Percentiles rank a stretch among this genome's conserved stretches.
Evolutionary conservation across 306 rosid species (phyloP).

Genomic region (Cucumis cinereus): DNA sequence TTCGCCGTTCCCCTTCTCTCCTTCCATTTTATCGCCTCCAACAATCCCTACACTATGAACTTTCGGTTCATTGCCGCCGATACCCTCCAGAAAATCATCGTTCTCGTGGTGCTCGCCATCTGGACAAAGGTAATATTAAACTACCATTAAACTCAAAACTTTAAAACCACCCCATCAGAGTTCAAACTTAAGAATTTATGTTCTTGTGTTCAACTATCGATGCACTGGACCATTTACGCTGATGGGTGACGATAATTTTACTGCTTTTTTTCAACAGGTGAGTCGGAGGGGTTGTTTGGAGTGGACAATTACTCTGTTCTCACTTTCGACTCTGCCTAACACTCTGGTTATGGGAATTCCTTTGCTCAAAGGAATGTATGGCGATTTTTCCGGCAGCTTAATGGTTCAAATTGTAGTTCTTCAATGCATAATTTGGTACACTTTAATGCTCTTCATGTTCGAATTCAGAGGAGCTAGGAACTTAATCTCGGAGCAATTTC

Average conservation of each 20-base stretch:
- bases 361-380: slow-evolving; percentile 74
- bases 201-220: no score
- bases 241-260: not conserved
- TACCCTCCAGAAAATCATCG: slow-evolving; percentile 71
- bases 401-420: slow-evolving; percentile 97
- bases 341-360: slow-evolving; percentile 90
- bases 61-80: slow-evolving; percentile 70
- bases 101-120: slow-evolving; percentile 28
- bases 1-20: slow-evolving; percentile 83
- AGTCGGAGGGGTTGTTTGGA: slow-evolving; percentile 61
- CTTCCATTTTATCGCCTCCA: slow-evolving; percentile 79
- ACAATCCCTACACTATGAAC: slow-evolving; percentile 74
- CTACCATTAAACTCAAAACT: not conserved
- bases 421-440: slow-evolving; percentile 94
- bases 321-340: slow-evolving; percentile 75
- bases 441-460: slow-evolving; percentile 65
- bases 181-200: no score
- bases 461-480: slow-evolving; percentile 64
- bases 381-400: slow-evolving; percentile 56
- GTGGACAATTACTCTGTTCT: slow-evolving; percentile 77
- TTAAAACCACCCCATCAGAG: not conserved
- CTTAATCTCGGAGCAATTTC: slow-evolving; percentile 73
- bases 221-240: no score
- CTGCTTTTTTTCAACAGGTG: slow-evolving; percentile 1
- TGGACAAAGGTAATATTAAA: slow-evolving; percentile 25